Evolutionary conservation across 2,329 filamentous ascomycete species (phyloP), one percentile per base, ranked within the genome.

Genomic region (Penicillium glabrum): DNA sequence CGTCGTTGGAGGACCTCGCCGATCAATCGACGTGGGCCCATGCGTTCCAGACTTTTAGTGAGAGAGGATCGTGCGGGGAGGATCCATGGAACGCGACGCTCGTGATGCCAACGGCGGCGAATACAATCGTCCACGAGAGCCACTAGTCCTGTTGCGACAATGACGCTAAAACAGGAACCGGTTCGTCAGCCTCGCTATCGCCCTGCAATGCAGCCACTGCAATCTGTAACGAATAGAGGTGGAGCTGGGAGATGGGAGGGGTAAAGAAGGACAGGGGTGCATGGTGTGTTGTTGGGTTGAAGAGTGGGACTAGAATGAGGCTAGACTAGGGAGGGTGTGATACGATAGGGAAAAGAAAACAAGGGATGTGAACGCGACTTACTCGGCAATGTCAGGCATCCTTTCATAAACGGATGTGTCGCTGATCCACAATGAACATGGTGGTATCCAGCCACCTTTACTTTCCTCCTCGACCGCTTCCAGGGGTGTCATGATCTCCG

Each of bases 91-190:
- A 80, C 80, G 54, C 75, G 75, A 55, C 79, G 78, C 65, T 82
- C 83, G 43, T 79, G 77, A 65, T 85, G 86, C 85, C 91, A 95
- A 56, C 85, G 86, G 59, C 86, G 83, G 75, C 90, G 90, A 79
- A 98, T 96, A 77, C 87, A 91, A 76, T 98, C 91, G 70, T 98
- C 93, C 51, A 96, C 89, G 45, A 98, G 85, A 8, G 90, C 86
- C 66, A 96, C 87, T 64, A 98, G 83, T 24, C 93, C 93, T n/a
- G 92, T 95, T 46, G 92, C 86, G 61, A 98, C 84, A 61, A 98
- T 88, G 62, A 96, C 88, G 73, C 92, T 96, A 53, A 41, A 53
- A 31, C 41, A 7, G 19, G 31, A 51, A 50, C 16, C 11, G 45
- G 51, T 49, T 51, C 47, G 46, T 56, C 52, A 61, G 61, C 51